Conservation (phyloP, 2,329 filamentous ascomycete genomes). For the Dendrostoma leiphaemia region DNA sequence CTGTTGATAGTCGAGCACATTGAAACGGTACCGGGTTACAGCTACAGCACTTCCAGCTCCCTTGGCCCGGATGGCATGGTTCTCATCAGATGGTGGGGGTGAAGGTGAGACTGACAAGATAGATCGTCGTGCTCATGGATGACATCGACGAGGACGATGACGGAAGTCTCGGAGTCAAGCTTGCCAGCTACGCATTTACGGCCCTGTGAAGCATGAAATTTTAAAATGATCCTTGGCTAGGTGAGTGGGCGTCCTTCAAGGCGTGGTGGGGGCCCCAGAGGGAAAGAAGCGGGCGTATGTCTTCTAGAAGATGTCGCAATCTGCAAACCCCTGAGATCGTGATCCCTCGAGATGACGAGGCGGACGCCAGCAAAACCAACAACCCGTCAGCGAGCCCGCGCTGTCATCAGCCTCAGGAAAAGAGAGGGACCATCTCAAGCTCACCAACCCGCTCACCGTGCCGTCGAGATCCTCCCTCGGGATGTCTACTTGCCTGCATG, state of each 20-base stretch:
- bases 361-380: background rate
- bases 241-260: background rate
- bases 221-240: background rate
- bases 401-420: no score
- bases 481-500: no score
- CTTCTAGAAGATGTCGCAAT: conserved; percentile 10
- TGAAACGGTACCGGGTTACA: no score
- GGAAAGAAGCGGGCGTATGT: background rate
- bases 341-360: background rate
- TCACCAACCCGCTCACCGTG: no score
- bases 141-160: background rate
- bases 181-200: background rate
- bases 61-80: background rate
- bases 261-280: background rate
- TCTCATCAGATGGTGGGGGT: background rate
- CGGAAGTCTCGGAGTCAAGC: background rate
- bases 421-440: no score
- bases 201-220: no score
- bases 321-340: conserved; percentile 6
- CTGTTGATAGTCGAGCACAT: no score
- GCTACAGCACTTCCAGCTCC: no score
- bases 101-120: background rate
- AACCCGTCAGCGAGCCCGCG: no score
- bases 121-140: background rate
- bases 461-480: no score